These are phyloP conservation scores for Dipteronia dyeriana DNA, from an alignment of 345 rosid species.

Conservation along the genomic window DNA sequence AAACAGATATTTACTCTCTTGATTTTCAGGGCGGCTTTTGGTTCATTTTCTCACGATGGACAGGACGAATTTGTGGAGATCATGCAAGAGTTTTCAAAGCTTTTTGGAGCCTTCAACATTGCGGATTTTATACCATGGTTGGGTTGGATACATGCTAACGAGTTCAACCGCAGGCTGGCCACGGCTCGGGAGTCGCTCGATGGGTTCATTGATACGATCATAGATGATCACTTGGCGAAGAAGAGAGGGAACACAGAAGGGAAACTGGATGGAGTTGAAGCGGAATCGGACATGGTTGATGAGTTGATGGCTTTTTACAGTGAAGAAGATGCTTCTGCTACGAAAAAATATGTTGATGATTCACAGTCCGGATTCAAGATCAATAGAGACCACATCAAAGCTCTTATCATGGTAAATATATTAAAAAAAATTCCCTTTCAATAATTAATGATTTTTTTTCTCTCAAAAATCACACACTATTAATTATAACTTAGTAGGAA, in stretches of 20 bases:
- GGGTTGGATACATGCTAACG: constrained; percentile 57
- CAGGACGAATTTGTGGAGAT: constrained; percentile 71
- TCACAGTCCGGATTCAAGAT: constrained; percentile 50
- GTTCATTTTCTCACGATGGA: constrained; percentile 55
- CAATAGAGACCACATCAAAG: constrained; percentile 80
- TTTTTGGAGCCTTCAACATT: constrained; percentile 81
- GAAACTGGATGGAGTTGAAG: constrained; percentile 14
- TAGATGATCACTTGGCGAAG: constrained; percentile 70
- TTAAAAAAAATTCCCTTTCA: too few relatives aligned
- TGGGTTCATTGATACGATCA: constrained; percentile 67
- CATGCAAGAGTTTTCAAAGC: constrained; percentile 84
- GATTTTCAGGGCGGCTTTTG: constrained; percentile 82
- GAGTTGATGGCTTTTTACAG: constrained; percentile 72
- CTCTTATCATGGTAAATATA: constrained; percentile 75
- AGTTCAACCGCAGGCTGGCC: constrained; percentile 47
- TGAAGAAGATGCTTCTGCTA: constrained; percentile 28
- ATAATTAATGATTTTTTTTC: too few relatives aligned
- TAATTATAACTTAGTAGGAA: too few relatives aligned
- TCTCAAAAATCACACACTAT: too few relatives aligned
- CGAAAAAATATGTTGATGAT: constrained; percentile 36
- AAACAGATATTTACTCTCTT: too few relatives aligned
- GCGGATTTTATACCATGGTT: constrained; percentile 82
- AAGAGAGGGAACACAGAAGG: constrained; percentile 15
- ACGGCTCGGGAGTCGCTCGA: constrained; percentile 69
- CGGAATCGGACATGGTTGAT: constrained; percentile 79